phyloP scores from a whole-genome alignment of 345 rosid genomes.

The Anacardium occidentale region DNA sequence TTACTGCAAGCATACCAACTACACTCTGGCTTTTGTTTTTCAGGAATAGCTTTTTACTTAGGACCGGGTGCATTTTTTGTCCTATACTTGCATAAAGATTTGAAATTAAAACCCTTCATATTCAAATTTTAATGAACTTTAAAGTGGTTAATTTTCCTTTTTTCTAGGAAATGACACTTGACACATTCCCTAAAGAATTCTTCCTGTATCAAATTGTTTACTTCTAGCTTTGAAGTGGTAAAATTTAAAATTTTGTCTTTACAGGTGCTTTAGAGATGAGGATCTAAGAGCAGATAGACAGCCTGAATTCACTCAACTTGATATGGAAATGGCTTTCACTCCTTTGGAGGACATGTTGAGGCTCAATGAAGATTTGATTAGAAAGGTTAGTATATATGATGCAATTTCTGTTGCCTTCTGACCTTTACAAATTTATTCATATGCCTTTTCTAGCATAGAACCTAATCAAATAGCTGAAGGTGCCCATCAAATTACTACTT shows the following conservation, averaged over 20 bases:
- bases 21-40: background rate
- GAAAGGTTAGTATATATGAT: slow-evolving; percentile 51
- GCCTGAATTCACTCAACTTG: slow-evolving; percentile 98
- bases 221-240: background rate
- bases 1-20: slow-evolving; percentile 3
- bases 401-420: too few relatives aligned
- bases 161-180: background rate
- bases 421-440: too few relatives aligned
- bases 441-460: too few relatives aligned
- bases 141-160: background rate
- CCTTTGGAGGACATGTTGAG: slow-evolving; percentile 85
- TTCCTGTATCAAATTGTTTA: background rate
- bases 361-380: slow-evolving; percentile 87
- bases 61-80: background rate
- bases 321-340: slow-evolving; percentile 92
- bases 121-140: background rate
- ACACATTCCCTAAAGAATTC: background rate
- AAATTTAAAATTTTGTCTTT: slow-evolving; percentile 8
- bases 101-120: background rate
- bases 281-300: slow-evolving; percentile 98
- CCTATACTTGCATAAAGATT: background rate
- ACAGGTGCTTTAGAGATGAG: slow-evolving; percentile 97
- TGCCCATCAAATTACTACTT: too few relatives aligned
- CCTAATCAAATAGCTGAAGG: too few relatives aligned
- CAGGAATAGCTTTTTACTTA: background rate